Evolutionary conservation across 2,329 filamentous ascomycete genomes (phyloP).

Genomic region (Cordyceps fumosorosea): DNA sequence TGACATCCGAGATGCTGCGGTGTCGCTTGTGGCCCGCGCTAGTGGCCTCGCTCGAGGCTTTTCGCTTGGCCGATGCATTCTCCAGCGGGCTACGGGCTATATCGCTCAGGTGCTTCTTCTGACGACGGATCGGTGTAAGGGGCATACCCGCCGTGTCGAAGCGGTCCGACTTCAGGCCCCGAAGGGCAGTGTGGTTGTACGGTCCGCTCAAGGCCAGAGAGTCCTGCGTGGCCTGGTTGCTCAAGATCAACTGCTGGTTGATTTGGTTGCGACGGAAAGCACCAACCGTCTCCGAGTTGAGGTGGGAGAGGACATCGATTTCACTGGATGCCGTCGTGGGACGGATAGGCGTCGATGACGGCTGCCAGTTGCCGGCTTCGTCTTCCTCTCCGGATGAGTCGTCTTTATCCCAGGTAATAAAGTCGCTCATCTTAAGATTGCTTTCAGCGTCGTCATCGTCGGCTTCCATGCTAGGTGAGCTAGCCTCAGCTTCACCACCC

Average conservation of each 20-base stretch:
- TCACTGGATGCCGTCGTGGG: conserved; percentile 44
- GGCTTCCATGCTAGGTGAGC: conserved; percentile 34
- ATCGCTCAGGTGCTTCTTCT: conserved; percentile 42
- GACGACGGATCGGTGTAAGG: conserved; percentile 60
- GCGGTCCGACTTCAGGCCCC: conserved; percentile 59
- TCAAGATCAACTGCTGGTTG: conserved; percentile 54
- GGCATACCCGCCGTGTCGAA: conserved; percentile 59
- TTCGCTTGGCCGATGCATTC: conserved; percentile 45
- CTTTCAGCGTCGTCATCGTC: conserved; percentile 60
- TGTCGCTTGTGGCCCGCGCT: conserved; percentile 46
- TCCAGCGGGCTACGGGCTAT: conserved; percentile 44
- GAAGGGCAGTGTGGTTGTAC: conserved; percentile 53
- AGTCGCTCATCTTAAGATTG: conserved; percentile 61
- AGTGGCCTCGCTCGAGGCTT: conserved; percentile 40
- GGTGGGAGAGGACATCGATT: conserved; percentile 48
- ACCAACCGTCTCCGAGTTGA: conserved; percentile 61
- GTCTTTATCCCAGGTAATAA: conserved; percentile 60
- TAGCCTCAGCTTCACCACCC: conserved; percentile 48
- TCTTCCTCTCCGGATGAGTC: conserved; percentile 55
- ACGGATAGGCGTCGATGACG: conserved; percentile 45
- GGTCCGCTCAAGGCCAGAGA: conserved; percentile 56
- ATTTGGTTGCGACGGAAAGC: conserved; percentile 68
- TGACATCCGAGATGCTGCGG: conserved; percentile 53
- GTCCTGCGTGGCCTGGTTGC: conserved; percentile 54
- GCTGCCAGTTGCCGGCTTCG: conserved; percentile 42